Base-by-base conservation (phyloP, 441 rosid genomes). In the Pelargonium citronellum region DNA sequence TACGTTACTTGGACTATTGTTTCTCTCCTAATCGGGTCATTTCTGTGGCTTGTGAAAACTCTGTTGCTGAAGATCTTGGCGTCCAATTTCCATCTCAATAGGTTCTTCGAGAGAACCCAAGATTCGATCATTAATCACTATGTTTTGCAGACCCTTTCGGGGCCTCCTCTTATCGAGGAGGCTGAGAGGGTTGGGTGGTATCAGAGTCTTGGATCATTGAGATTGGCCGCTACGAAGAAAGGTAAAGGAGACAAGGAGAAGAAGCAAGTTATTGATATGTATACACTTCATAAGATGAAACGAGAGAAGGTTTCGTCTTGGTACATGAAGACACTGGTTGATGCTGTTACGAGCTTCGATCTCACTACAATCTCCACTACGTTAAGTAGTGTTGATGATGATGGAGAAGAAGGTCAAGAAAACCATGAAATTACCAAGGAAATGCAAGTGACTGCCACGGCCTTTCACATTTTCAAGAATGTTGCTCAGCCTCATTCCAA, bases 81-180 rank as follows among this genome's bases (percentile, higher is more conserved):
- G 61, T 89, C 96, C 0, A 87, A 76, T 74, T 91, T 91, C 85
- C 96, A 93, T 11, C 91, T 93, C 20, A 80, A 80, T 64, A 82
- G 84, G 69, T 93, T 89, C 84, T 93, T 93, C 61, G 98, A 93
- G 73, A 82, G 98, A 67, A 83, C 86, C 71, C 98, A 93, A 83
- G 98, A 89, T 37, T 88, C 96, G 0, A 75, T 93, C 64, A 88
- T 91, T 69, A 84, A 91, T 81, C 97, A 93, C 57, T 93, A 93
- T 62, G 71, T 93, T 77, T 78, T 93, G 53, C 87, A 84, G 72
- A 88, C 95, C 1, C 88, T 93, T 62, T 87, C 95, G 0, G 98
- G 98, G 60, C 87, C 82, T 69, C 89, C 98, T 0, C 81, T 91
- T n/a, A 79, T 91, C 55, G 94, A 87, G 80, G 90, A 82, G 79